phyloP scores from a whole-genome alignment of 129 eudicot genomes.

The Arctium lappa region DNA sequence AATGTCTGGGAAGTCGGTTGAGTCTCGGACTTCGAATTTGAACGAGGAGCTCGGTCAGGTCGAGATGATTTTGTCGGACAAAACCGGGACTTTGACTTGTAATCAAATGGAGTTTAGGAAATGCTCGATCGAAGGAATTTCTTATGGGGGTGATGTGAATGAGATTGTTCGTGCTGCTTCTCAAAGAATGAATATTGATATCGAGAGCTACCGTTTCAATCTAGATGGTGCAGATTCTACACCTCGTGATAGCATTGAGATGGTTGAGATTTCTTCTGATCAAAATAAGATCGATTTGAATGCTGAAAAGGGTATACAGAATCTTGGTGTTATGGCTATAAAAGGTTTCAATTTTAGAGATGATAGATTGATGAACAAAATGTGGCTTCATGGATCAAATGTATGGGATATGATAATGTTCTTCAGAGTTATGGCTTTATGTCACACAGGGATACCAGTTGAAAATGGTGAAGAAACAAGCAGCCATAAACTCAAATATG shows the following conservation, averaged over 20 bases:
- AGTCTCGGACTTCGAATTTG: conserved; percentile 52
- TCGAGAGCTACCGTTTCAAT: conserved; percentile 42
- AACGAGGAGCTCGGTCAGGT: conserved; percentile 63
- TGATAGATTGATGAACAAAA: conserved; percentile 33
- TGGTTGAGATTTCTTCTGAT: conserved; percentile 36
- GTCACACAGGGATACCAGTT: conserved; percentile 56
- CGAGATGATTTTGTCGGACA: conserved; percentile 48
- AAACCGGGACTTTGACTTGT: conserved; percentile 61
- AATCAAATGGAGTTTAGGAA: conserved; percentile 59
- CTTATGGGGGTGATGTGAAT: conserved; percentile 51
- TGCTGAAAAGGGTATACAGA: conserved; percentile 11
- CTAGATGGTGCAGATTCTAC: conserved; percentile 46
- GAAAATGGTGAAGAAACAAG: conserved; percentile 32
- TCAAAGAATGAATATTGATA: conserved; percentile 46
- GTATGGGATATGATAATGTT: conserved; percentile 44
- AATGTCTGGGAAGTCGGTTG: conserved; percentile 35
- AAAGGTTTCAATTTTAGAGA: conserved; percentile 55
- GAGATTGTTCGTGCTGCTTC: conserved; percentile 56
- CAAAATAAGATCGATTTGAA: conserved; percentile 22
- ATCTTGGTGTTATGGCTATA: conserved; percentile 17
- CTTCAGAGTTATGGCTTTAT: conserved; percentile 53
- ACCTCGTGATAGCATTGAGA: conserved; percentile 40
- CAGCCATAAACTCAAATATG: conserved; percentile 33
- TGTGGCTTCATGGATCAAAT: conserved; percentile 44
- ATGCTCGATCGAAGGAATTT: conserved; percentile 55